A percentile compares a stretch with the other conserved stretches of the same genome.
Evolutionary conservation across 495 filamentous ascomycete species (phyloP).

Genomic region (Xylaria cubensis): DNA sequence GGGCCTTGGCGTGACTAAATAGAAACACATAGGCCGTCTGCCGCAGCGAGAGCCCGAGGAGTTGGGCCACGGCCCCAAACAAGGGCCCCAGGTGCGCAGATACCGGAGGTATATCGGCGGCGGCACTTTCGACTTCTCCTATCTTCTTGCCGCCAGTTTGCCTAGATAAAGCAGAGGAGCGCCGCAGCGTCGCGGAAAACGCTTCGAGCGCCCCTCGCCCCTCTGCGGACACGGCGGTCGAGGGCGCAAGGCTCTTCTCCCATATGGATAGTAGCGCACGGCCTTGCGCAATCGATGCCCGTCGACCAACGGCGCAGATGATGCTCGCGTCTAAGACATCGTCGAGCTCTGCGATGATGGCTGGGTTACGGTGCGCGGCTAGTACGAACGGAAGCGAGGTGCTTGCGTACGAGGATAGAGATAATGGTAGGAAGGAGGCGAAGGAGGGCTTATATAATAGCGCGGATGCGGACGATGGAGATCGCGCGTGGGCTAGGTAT

Average conservation of each 20-base stretch:
- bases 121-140: not conserved
- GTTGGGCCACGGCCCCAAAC: conserved; percentile 74
- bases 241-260: conserved; percentile 71
- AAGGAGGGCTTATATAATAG: conserved; percentile 53
- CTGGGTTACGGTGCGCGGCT: conserved; percentile 71
- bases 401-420: conserved; percentile 76
- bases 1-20: conserved; percentile 84
- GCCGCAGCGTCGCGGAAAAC: conserved; percentile 46
- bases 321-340: conserved; percentile 86
- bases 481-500: conserved; percentile 78
- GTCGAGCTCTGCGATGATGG: conserved; percentile 66
- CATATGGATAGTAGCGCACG: conserved; percentile 86
- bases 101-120: conserved; percentile 38
- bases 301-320: conserved; percentile 83
- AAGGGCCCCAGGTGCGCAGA: conserved; percentile 79
- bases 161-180: not conserved
- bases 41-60: conserved; percentile 65
- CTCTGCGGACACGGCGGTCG: conserved; percentile 26
- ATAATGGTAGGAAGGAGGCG: conserved; percentile 77
- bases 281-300: conserved; percentile 85
- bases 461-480: conserved; percentile 39
- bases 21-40: conserved; percentile 85
- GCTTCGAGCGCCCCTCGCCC: conserved; percentile 35
- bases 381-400: conserved; percentile 87
- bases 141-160: not conserved